A percentile compares a stretch with the other conserved stretches of the same genome.
Evolutionary conservation across 2,329 filamentous ascomycete species (phyloP).

Genomic region (Xylariaceae sp.): DNA sequence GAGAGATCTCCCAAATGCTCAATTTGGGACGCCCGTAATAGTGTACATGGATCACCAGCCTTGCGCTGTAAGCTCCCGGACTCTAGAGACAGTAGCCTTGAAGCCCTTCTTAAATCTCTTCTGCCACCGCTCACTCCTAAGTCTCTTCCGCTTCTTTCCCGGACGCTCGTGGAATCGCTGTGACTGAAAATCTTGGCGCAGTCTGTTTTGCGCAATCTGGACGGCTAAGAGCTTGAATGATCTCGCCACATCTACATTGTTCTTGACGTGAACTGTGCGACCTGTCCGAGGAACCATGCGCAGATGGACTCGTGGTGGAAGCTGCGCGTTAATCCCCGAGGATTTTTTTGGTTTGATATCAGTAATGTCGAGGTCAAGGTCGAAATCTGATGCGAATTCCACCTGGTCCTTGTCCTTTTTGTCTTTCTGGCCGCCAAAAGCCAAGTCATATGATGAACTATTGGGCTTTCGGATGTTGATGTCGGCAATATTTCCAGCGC

Average conservation of each 20-base stretch:
- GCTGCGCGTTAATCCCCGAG: rapidly evolving
- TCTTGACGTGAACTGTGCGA: slow-evolving; percentile 51
- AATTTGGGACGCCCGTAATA: slow-evolving; percentile 13
- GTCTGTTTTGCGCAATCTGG: slow-evolving; percentile 57
- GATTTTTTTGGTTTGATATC: background rate
- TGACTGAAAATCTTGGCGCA: slow-evolving; percentile 59
- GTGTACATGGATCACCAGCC: slow-evolving; percentile 67
- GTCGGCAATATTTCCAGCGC: slow-evolving; percentile 4
- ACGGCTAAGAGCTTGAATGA: slow-evolving; percentile 52
- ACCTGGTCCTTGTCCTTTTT: background rate
- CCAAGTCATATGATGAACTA: slow-evolving; percentile 27
- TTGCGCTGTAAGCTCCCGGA: slow-evolving; percentile 74
- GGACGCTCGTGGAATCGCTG: slow-evolving; percentile 79
- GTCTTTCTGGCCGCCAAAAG: background rate
- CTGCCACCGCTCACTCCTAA: slow-evolving; percentile 73
- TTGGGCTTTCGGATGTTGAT: slow-evolving; percentile 35
- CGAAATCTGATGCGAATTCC: slow-evolving; percentile 8
- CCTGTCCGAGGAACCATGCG: slow-evolving; percentile 52
- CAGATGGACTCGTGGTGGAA: slow-evolving; percentile 30
- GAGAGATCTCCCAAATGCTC: background rate
- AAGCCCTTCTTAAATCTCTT: slow-evolving; percentile 73
- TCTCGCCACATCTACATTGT: slow-evolving; percentile 52
- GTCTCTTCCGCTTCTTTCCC: slow-evolving; percentile 79
- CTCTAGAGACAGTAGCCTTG: slow-evolving; percentile 66
- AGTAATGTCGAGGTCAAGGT: slow-evolving; percentile 33